Conservation (phyloP, 2,329 filamentous ascomycete genomes). For the Pseudogymnoascus destructans region DNA sequence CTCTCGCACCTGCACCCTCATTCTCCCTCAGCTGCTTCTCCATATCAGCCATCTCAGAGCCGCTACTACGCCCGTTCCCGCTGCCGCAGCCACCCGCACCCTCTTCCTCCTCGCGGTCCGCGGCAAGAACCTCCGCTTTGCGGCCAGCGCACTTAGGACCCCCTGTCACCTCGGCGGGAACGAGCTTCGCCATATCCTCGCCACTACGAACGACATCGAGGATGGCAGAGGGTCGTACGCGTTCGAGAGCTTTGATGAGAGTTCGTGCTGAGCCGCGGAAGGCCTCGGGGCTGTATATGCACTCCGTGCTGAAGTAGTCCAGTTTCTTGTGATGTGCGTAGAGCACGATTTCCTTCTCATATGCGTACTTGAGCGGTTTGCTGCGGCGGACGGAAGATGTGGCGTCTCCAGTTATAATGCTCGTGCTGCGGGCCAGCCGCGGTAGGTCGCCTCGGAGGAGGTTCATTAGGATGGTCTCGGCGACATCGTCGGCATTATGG, state of each 20-base stretch:
- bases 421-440: constrained; percentile 75
- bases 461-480: constrained; percentile 97
- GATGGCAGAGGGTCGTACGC: constrained; percentile 85
- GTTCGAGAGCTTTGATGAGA: constrained; percentile 89
- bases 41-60: constrained; percentile 70
- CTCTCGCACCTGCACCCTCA: constrained; percentile 45
- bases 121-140: constrained; percentile 25
- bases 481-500: constrained; percentile 94
- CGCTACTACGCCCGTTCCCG: constrained; percentile 49
- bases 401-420: constrained; percentile 67
- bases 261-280: constrained; percentile 85
- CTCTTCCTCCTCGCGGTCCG: constrained; percentile 34
- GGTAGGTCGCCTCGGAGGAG: constrained; percentile 80
- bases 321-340: constrained; percentile 95
- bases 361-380: constrained; percentile 95
- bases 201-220: constrained; percentile 89
- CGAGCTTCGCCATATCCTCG: constrained; percentile 89
- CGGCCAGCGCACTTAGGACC: constrained; percentile 35
- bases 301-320: constrained; percentile 97
- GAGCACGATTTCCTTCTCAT: constrained; percentile 97
- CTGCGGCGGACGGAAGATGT: constrained; percentile 85
- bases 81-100: constrained; percentile 64
- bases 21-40: constrained; percentile 58
- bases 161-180: constrained; percentile 44
- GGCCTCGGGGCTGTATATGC: constrained; percentile 94